Percentiles rank a stretch among this genome's conserved stretches.
phyloP scores from a whole-genome alignment of 306 rosid species.

The Malus fusca region DNA sequence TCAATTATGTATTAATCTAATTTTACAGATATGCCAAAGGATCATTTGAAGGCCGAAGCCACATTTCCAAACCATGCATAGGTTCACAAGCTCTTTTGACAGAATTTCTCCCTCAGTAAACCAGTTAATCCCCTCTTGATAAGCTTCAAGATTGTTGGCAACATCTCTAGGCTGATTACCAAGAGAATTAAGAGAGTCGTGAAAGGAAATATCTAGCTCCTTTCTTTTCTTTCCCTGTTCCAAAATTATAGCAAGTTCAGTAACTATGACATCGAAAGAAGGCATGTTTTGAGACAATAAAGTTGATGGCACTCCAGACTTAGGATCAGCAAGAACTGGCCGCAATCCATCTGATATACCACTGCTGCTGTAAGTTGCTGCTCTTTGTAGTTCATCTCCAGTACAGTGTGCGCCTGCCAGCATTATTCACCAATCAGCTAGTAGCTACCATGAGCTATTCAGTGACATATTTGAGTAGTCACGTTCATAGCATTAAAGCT shows the following conservation, averaged over 20 bases:
- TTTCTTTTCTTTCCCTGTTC: slow-evolving; percentile 32
- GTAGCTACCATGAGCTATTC: not conserved
- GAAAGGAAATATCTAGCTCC: slow-evolving; percentile 21
- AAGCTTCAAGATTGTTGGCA: slow-evolving; percentile 23
- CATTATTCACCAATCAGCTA: not conserved
- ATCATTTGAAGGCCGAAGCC: slow-evolving; percentile 34
- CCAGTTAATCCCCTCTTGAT: slow-evolving; percentile 67
- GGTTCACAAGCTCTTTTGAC: slow-evolving; percentile 31
- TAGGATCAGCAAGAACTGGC: slow-evolving; percentile 60
- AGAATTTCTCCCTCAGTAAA: slow-evolving; percentile 52
- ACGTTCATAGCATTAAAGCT: not conserved
- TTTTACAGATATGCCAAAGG: slow-evolving; percentile 30
- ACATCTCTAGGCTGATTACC: slow-evolving; percentile 26
- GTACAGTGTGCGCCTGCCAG: slow-evolving; percentile 88
- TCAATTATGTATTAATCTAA: too few species aligned
- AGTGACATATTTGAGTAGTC: not conserved
- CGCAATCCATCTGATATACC: slow-evolving; percentile 72
- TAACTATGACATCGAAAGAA: slow-evolving; percentile 56
- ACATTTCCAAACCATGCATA: slow-evolving; percentile 28
- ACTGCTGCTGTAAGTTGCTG: slow-evolving; percentile 89
- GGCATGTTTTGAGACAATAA: slow-evolving; percentile 65
- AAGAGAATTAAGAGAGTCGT: slow-evolving; percentile 13
- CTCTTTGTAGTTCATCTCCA: slow-evolving; percentile 92
- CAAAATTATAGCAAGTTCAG: slow-evolving; percentile 51
- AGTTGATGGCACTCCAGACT: slow-evolving; percentile 56